phyloP scores from a whole-genome alignment of 179 eudicot genomes.

The Heliamphora ciliata region DNA sequence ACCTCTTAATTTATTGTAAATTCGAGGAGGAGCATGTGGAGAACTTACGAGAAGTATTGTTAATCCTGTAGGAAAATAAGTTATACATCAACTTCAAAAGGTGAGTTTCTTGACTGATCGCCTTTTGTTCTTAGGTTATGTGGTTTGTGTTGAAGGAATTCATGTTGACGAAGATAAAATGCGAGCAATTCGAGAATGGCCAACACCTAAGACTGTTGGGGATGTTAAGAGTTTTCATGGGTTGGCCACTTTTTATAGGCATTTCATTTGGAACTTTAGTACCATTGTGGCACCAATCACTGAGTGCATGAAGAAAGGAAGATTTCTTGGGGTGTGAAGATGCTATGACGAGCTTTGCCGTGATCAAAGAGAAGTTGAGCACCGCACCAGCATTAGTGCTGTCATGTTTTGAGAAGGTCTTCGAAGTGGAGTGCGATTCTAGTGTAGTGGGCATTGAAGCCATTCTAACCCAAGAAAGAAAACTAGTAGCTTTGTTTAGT shows the following conservation, averaged over 20 bases:
- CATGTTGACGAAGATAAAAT: background rate
- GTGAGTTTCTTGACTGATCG: background rate
- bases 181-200: background rate
- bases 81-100: too few relatives aligned
- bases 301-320: background rate
- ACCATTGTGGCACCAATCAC: background rate
- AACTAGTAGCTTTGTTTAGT: background rate
- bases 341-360: background rate
- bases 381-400: too few relatives aligned
- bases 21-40: background rate
- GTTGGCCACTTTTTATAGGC: background rate
- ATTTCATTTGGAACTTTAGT: background rate
- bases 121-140: too few relatives aligned
- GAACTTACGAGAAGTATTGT: background rate
- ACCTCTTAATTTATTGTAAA: background rate
- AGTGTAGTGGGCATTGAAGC: background rate
- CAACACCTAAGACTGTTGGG: background rate
- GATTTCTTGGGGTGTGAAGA: background rate
- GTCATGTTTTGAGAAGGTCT: too few relatives aligned
- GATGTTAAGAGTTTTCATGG: background rate
- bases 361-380: background rate
- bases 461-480: background rate
- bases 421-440: too few relatives aligned
- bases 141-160: too few relatives aligned
- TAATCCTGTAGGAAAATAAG: too few relatives aligned